These are phyloP conservation scores for Stachybotrys echinatus DNA, from an alignment of 2,329 filamentous ascomycete species.

Conservation along the genomic window DNA sequence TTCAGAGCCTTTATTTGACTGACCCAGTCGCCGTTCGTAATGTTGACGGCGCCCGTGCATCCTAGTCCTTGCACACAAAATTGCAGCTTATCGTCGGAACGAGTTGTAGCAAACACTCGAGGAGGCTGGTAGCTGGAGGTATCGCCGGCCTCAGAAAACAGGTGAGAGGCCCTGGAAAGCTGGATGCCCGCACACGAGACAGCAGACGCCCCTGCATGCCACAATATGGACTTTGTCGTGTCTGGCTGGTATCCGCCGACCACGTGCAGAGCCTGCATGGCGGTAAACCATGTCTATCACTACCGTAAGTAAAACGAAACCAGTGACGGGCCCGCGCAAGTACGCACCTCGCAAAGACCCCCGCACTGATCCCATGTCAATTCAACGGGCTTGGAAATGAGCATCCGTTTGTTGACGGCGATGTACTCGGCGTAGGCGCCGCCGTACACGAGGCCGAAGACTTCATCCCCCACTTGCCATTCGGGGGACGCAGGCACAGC, in stretches of 20 bases:
- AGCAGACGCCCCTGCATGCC: slow-evolving; percentile 85
- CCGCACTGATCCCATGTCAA: slow-evolving; percentile 72
- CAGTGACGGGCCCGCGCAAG: too few relatives aligned
- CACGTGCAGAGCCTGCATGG: slow-evolving; percentile 80
- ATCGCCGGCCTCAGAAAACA: slow-evolving; percentile 81
- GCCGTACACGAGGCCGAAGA: slow-evolving; percentile 87
- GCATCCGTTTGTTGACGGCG: slow-evolving; percentile 69
- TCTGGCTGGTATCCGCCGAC: slow-evolving; percentile 72
- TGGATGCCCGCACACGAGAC: slow-evolving; percentile 88
- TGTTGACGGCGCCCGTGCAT: slow-evolving; percentile 77
- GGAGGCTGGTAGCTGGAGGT: too few relatives aligned
- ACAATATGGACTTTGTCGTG: slow-evolving; percentile 69
- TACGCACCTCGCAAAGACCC: slow-evolving; percentile 77
- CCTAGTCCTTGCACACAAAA: slow-evolving; percentile 74
- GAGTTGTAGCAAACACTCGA: too few relatives aligned
- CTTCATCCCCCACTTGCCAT: slow-evolving; percentile 71
- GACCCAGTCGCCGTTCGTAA: slow-evolving; percentile 72
- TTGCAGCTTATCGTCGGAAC: slow-evolving; percentile 72
- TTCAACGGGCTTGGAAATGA: slow-evolving; percentile 72
- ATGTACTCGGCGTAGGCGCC: slow-evolving; percentile 88
- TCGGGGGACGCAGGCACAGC: too few relatives aligned
- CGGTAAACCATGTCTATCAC: slow-evolving; percentile 92
- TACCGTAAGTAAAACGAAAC: too few relatives aligned
- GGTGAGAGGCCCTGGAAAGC: slow-evolving; percentile 61
- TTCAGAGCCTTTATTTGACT: slow-evolving; percentile 67